phyloP scores from a whole-genome alignment of 108 stramenopile species.

The Bacterosira constricta region DNA sequence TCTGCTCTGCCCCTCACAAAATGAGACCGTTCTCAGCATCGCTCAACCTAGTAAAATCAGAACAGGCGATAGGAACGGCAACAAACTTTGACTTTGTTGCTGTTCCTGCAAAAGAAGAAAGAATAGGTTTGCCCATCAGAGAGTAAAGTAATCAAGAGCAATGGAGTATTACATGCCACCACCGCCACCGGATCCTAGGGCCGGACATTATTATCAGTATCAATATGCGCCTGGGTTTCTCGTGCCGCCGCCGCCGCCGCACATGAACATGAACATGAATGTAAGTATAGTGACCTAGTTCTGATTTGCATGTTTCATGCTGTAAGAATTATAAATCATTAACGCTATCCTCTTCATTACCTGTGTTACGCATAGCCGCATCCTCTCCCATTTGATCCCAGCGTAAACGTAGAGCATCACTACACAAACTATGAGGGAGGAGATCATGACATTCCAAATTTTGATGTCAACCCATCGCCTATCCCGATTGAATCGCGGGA shows the following conservation, averaged over 20 bases:
- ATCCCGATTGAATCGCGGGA: neutral
- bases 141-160: neutral
- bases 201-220: neutral
- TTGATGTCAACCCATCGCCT: neutral
- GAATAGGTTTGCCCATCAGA: neutral
- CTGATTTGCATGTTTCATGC: neutral
- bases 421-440: neutral
- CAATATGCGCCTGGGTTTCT: neutral
- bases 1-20: too few species aligned
- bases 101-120: too few species aligned
- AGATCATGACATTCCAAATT: neutral
- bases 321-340: neutral
- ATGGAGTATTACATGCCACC: constrained; percentile 9
- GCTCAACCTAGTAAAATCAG: too few species aligned
- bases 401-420: neutral
- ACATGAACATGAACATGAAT: too few species aligned
- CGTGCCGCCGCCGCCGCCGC: neutral
- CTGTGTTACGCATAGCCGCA: neutral
- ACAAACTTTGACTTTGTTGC: too few species aligned
- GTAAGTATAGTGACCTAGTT: neutral
- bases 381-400: neutral
- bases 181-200: neutral
- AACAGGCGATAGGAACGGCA: too few species aligned
- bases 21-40: too few species aligned
- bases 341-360: neutral